Percentiles rank a stretch among this genome's conserved stretches.
These are phyloP conservation scores for Suillus subalutaceus DNA, from an alignment of 768 basidiomycete genomes.

Conservation along the genomic window DNA sequence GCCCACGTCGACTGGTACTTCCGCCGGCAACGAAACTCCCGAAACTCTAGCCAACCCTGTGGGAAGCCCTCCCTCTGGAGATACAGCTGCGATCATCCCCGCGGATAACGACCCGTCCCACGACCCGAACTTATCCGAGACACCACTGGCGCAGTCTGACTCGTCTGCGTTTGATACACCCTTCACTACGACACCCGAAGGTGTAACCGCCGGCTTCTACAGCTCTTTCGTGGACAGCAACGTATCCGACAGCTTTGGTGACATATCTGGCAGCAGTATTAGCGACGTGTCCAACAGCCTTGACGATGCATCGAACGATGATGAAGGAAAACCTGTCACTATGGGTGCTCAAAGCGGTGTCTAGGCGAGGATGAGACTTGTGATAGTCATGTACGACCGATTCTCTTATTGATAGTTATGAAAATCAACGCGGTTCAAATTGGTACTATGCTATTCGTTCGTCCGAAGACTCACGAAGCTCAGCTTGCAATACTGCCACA, in stretches of 20 bases:
- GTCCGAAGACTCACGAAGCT: background rate
- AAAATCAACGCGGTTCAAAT: slow-evolving; percentile 17
- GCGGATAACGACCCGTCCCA: background rate
- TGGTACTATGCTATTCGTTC: background rate
- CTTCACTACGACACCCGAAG: background rate
- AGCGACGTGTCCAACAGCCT: too few species aligned
- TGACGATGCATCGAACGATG: background rate
- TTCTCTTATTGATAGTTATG: background rate
- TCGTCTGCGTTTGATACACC: background rate
- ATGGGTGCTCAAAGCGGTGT: background rate
- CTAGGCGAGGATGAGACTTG: background rate
- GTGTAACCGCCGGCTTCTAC: background rate
- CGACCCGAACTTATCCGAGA: too few species aligned
- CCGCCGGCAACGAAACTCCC: background rate
- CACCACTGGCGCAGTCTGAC: background rate
- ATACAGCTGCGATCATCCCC: background rate
- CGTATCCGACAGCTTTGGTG: too few species aligned
- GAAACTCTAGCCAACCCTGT: background rate
- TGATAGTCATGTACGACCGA: background rate
- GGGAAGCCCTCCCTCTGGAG: background rate
- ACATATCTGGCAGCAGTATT: too few species aligned
- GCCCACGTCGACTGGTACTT: background rate
- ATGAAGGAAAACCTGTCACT: background rate
- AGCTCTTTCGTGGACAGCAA: too few species aligned
- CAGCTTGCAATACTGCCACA: background rate